These are phyloP conservation scores for Curvularia lunata DNA, from an alignment of 2,329 filamentous ascomycete species.

Conservation along the genomic window DNA sequence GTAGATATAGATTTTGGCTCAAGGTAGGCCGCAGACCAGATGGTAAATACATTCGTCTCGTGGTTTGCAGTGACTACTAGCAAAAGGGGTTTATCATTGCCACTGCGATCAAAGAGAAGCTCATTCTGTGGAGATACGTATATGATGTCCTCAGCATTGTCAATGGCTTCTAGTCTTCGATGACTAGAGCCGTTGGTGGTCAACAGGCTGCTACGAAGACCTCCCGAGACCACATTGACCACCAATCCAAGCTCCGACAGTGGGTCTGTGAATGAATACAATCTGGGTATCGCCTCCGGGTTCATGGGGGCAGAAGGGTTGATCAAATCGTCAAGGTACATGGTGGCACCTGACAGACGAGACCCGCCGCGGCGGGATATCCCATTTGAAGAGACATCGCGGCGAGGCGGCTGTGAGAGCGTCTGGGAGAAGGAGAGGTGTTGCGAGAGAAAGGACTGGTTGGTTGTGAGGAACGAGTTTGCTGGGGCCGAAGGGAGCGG, in stretches of 20 bases:
- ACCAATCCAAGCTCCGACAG: conserved; percentile 85
- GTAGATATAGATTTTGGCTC: conserved; percentile 64
- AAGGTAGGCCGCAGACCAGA: conserved; percentile 84
- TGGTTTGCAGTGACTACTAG: conserved; percentile 83
- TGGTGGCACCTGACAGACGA: conserved; percentile 28
- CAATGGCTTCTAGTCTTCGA: conserved; percentile 64
- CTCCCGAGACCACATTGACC: conserved; percentile 55
- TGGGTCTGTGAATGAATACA: conserved; percentile 86
- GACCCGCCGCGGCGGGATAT: conserved; percentile 31
- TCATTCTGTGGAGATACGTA: conserved; percentile 76
- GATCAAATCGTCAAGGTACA: conserved; percentile 43
- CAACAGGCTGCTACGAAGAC: conserved; percentile 39
- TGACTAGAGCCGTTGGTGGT: conserved; percentile 41
- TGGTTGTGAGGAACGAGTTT: conserved; percentile 75
- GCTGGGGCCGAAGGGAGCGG: conserved; percentile 67
- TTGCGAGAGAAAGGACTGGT: conserved; percentile 59
- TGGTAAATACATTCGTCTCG: conserved; percentile 75
- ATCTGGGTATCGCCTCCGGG: conserved; percentile 67
- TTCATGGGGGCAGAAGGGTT: conserved; percentile 33
- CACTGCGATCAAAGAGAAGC: conserved; percentile 56
- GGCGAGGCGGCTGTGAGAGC: conserved; percentile 42
- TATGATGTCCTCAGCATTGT: conserved; percentile 80
- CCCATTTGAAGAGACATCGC: conserved; percentile 38
- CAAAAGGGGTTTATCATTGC: conserved; percentile 59
- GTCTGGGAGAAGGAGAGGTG: conserved; percentile 57